These are phyloP conservation scores for Tieghemiomyces parasiticus DNA, from an alignment of 192 early-diverging fungal genomes.

Conservation along the genomic window DNA sequence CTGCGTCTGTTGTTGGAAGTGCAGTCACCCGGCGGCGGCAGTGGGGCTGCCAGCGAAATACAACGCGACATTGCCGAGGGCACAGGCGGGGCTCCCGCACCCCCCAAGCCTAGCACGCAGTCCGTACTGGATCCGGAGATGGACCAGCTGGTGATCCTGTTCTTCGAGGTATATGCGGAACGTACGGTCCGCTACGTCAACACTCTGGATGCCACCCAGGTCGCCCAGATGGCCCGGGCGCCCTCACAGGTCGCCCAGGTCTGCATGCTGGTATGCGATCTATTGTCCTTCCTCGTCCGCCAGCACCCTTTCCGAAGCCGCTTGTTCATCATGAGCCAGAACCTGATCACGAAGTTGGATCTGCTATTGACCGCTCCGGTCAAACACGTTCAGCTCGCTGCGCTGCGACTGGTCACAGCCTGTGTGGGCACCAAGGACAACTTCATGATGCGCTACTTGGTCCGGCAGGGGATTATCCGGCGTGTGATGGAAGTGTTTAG, in stretches of 20 bases:
- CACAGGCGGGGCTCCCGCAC: constrained; percentile 4
- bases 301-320: constrained; percentile 63
- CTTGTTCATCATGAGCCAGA: constrained; percentile 51
- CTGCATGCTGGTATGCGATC: constrained; percentile 42
- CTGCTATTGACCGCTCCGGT: constrained; percentile 51
- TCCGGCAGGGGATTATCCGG: constrained; percentile 57
- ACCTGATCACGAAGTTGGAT: constrained; percentile 39
- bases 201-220: constrained; percentile 20
- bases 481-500: constrained; percentile 45
- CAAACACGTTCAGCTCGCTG: constrained; percentile 56
- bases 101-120: constrained; percentile 11
- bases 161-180: constrained; percentile 52
- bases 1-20: constrained; percentile 62
- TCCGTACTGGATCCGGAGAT: constrained; percentile 34
- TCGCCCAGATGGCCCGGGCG: constrained; percentile 14
- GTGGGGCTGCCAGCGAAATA: constrained; percentile 14
- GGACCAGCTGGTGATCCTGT: constrained; percentile 62
- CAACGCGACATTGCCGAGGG: constrained; percentile 15
- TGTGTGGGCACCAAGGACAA: constrained; percentile 72
- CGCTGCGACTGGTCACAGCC: constrained; percentile 59
- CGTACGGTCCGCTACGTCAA: constrained; percentile 50
- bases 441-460: constrained; percentile 60
- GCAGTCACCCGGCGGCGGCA: constrained; percentile 13
- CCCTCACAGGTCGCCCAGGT: constrained; percentile 6
- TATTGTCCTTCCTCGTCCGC: constrained; percentile 55